Evolutionary conservation across 805 yeast genomes (phyloP).

Genomic region (Wickerhamiella bombiphila): DNA sequence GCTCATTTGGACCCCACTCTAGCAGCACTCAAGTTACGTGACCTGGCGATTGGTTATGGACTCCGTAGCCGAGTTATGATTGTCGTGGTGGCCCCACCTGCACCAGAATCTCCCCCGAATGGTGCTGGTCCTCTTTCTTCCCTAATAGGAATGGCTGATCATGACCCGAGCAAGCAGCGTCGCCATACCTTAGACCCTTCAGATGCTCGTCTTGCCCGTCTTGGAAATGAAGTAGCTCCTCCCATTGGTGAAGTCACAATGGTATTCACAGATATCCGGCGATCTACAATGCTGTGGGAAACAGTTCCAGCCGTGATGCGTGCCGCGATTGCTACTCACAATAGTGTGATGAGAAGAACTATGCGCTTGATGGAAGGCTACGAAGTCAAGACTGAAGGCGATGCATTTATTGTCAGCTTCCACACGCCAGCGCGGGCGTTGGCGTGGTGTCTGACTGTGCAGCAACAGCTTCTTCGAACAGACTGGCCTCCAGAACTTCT

Average conservation of each 20-base stretch:
- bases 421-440: constrained; percentile 84
- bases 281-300: constrained; percentile 90
- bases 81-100: constrained; percentile 33
- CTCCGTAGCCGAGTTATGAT: constrained; percentile 73
- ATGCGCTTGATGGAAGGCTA: constrained; percentile 89
- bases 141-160: constrained; percentile 3
- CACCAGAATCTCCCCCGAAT: constrained; percentile 2
- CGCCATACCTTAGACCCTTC: constrained; percentile 40
- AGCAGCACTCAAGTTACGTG: constrained; percentile 88
- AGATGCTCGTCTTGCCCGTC: constrained; percentile 65
- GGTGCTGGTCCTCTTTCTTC: constrained; percentile 2
- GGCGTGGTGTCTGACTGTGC: constrained; percentile 90
- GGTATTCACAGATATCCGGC: constrained; percentile 94
- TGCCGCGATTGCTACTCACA: constrained; percentile 89
- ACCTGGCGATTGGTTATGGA: constrained; percentile 88
- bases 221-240: constrained; percentile 76
- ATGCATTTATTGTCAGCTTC: constrained; percentile 95
- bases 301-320: constrained; percentile 81
- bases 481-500: constrained; percentile 95
- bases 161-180: constrained; percentile 16
- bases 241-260: constrained; percentile 90
- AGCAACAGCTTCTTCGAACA: constrained; percentile 61
- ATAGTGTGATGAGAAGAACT: constrained; percentile 85
- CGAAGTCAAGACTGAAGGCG: constrained; percentile 98
- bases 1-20: constrained; percentile 63